Percentiles rank a stretch among this genome's conserved stretches.
Evolutionary conservation across 805 yeast species (phyloP).

Genomic region (Starmerella sp.): DNA sequence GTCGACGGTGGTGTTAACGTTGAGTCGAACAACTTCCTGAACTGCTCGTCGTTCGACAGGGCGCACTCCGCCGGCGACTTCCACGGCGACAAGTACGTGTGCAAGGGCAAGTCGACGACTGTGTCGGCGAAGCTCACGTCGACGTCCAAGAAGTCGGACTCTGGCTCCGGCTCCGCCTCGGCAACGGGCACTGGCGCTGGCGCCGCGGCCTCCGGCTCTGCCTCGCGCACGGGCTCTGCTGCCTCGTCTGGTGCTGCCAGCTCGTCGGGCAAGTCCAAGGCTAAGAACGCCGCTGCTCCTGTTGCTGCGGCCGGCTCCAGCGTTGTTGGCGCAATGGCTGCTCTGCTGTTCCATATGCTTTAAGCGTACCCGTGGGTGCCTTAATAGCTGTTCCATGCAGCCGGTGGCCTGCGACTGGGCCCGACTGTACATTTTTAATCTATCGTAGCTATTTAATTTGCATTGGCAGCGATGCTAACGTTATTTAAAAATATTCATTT

Average conservation of each 20-base stretch:
- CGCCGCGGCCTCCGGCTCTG: conserved; percentile 9
- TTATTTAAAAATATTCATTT: not conserved
- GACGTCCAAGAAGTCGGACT: conserved; percentile 9
- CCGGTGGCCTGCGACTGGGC: not conserved
- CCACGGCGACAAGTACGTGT: conserved; percentile 72
- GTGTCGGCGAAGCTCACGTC: conserved; percentile 19
- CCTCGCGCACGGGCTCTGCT: conserved; percentile 6
- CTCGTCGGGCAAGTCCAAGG: conserved; percentile 1
- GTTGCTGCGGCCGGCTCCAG: conserved; percentile 17
- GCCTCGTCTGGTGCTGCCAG: not conserved
- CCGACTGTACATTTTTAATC: not conserved
- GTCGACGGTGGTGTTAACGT: conserved; percentile 89
- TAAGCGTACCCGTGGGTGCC: conserved; percentile 4
- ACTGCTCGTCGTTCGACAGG: conserved; percentile 65
- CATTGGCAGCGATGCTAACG: not conserved
- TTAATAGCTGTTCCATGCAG: not conserved
- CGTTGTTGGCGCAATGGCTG: conserved; percentile 15
- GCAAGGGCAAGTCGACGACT: conserved; percentile 30
- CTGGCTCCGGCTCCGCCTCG: conserved; percentile 10
- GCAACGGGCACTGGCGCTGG: conserved; percentile 7
- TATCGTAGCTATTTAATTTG: conserved; percentile 4
- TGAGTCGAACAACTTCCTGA: conserved; percentile 53
- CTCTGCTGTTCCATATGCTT: conserved; percentile 18
- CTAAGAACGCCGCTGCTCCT: conserved; percentile 15
- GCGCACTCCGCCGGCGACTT: conserved; percentile 70